Conservation (phyloP, 257 asterid species). For the Cynanchum wilfordii region DNA sequence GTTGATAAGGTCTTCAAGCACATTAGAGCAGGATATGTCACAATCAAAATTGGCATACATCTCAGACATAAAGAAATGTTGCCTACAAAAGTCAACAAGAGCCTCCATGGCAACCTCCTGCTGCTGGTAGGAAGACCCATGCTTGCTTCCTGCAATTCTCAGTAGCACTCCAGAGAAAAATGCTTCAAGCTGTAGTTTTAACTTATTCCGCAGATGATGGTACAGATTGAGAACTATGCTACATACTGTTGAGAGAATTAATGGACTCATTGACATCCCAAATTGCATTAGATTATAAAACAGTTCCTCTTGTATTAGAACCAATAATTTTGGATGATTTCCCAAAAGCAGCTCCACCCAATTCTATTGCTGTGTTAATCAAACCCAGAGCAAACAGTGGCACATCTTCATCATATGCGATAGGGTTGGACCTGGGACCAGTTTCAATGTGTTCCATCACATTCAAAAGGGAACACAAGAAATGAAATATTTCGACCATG, state of each 20-base stretch:
- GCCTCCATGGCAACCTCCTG: conserved; percentile 99
- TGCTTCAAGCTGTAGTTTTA: conserved; percentile 86
- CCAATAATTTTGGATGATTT: conserved; percentile 65
- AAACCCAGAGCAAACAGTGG: conserved; percentile 92
- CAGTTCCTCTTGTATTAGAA: conserved; percentile 83
- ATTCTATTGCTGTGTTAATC: conserved; percentile 79
- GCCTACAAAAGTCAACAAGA: conserved; percentile 92
- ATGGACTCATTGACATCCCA: conserved; percentile 94
- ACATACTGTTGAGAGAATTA: conserved; percentile 86
- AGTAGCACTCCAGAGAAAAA: conserved; percentile 72
- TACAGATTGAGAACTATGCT: conserved; percentile 91
- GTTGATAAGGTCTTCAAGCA: conserved; percentile 78
- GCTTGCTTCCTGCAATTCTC: conserved; percentile 75
- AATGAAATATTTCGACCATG: conserved; percentile 85
- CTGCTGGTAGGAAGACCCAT: conserved; percentile 86
- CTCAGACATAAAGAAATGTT: conserved; percentile 70
- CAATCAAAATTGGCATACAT: conserved; percentile 88
- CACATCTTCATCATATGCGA: conserved; percentile 91
- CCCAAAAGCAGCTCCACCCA: conserved; percentile 75
- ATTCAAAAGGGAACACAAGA: conserved; percentile 82
- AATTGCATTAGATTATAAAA: conserved; percentile 81
- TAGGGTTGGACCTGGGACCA: conserved; percentile 66
- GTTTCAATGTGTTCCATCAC: conserved; percentile 70
- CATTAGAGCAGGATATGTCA: conserved; percentile 74
- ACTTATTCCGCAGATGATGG: conserved; percentile 73